phyloP scores from a whole-genome alignment of 2,329 filamentous ascomycete species.

The Botryotinia calthae region DNA sequence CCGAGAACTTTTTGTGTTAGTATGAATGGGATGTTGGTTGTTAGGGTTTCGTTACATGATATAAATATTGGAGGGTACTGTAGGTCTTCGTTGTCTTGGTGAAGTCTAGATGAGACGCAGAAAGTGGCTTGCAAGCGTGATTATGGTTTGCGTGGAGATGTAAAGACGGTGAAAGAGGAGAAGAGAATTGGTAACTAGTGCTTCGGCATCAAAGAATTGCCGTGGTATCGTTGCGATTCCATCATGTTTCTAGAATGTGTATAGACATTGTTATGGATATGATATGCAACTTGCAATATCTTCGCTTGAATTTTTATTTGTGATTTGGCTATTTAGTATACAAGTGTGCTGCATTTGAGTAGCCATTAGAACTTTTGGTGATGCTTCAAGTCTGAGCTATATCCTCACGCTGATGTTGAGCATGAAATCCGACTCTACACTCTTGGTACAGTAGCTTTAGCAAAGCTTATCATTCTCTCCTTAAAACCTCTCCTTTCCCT shows the following conservation, averaged over 20 bases:
- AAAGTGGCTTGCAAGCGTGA: background rate
- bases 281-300: background rate
- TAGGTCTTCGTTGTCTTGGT: no score
- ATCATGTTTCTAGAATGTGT: background rate
- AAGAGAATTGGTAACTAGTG: background rate
- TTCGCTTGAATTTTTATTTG: background rate
- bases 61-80: no score
- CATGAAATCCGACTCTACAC: no score
- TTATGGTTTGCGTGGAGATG: background rate
- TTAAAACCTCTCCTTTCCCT: no score
- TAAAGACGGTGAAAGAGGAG: background rate
- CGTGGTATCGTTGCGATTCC: background rate
- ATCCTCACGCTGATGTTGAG: background rate
- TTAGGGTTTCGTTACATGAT: no score
- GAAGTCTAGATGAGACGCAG: no score
- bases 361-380: background rate
- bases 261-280: background rate
- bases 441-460: background rate
- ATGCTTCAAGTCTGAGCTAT: background rate
- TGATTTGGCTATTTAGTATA: background rate
- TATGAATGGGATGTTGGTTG: no score
- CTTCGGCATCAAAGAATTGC: background rate
- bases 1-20: no score
- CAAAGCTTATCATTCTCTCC: background rate
- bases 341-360: background rate